Percentiles rank a stretch among this genome's conserved stretches.
Evolutionary conservation across 768 basidiomycete genomes (phyloP).

Genomic region (Suillus fuscotomentosus): DNA sequence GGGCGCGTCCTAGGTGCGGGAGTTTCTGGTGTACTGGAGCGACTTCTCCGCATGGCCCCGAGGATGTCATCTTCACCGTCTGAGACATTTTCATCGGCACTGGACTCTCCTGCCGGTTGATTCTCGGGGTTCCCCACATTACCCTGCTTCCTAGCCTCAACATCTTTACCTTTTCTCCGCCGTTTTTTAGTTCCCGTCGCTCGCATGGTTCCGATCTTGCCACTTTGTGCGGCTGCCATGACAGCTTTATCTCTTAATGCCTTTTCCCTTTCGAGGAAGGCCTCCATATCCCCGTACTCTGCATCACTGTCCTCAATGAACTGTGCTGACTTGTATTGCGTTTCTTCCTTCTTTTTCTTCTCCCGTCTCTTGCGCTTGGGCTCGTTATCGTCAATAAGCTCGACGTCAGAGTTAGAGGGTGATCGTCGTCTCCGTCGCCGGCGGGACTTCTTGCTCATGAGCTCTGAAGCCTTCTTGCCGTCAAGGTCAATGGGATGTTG

Average conservation of each 20-base stretch:
- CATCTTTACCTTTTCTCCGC: conserved; percentile 43
- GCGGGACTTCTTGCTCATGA: conserved; percentile 64
- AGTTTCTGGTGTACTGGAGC: conserved; percentile 21
- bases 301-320: conserved; percentile 92
- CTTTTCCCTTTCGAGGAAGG: conserved; percentile 78
- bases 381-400: conserved; percentile 33
- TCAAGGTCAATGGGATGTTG: conserved; percentile 76
- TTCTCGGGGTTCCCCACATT: conserved; percentile 13
- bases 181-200: conserved; percentile 59
- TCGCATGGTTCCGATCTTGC: conserved; percentile 41
- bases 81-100: conserved; percentile 15
- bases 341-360: conserved; percentile 64
- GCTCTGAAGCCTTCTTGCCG: conserved; percentile 69
- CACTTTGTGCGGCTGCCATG: conserved; percentile 42
- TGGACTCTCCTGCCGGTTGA: conserved; percentile 34
- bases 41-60: conserved; percentile 20
- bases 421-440: conserved; percentile 52
- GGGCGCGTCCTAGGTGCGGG: conserved; percentile 23
- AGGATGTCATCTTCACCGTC: conserved; percentile 27
- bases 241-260: conserved; percentile 52
- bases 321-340: conserved; percentile 83
- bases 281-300: conserved; percentile 77
- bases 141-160: conserved; percentile 43
- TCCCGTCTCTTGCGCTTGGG: conserved; percentile 37
- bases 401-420: conserved; percentile 43